Percentiles rank a stretch among this genome's conserved stretches.
These are phyloP conservation scores for Pseudogymnoascus sp. DNA, from an alignment of 2,329 filamentous ascomycete genomes.

Conservation along the genomic window DNA sequence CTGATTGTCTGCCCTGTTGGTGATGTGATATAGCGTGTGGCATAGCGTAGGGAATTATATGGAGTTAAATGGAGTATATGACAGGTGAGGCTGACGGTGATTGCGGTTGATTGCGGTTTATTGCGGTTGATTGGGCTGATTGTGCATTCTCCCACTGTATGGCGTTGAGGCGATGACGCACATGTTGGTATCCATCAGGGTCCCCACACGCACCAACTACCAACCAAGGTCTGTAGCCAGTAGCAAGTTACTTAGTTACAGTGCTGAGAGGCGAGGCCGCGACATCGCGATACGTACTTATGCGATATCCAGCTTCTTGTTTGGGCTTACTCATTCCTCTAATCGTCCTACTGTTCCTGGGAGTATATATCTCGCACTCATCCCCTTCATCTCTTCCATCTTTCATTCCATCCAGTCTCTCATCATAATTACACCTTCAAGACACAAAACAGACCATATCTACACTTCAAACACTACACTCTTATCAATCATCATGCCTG, in stretches of 20 bases:
- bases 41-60: not conserved
- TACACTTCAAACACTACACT: not conserved
- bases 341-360: not conserved
- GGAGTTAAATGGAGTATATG: not conserved
- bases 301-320: slow-evolving; percentile 5
- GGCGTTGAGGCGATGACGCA: not conserved
- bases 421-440: not conserved
- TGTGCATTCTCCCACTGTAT: not conserved
- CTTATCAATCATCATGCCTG: slow-evolving; percentile 14
- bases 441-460: not conserved
- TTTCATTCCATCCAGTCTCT: not conserved
- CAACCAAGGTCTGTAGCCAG: not conserved
- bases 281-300: not conserved
- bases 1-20: not conserved
- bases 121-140: not conserved
- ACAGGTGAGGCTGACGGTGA: not conserved
- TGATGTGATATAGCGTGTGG: not conserved
- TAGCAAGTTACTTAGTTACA: not conserved
- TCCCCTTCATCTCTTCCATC: not conserved
- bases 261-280: not conserved
- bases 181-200: not conserved
- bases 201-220: not conserved
- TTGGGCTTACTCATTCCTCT: slow-evolving; percentile 4
- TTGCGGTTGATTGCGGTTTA: not conserved
- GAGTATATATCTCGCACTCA: not conserved